Evolutionary conservation across 176 grass and related monocot species (phyloP).

Genomic region (Musa itinerans): DNA sequence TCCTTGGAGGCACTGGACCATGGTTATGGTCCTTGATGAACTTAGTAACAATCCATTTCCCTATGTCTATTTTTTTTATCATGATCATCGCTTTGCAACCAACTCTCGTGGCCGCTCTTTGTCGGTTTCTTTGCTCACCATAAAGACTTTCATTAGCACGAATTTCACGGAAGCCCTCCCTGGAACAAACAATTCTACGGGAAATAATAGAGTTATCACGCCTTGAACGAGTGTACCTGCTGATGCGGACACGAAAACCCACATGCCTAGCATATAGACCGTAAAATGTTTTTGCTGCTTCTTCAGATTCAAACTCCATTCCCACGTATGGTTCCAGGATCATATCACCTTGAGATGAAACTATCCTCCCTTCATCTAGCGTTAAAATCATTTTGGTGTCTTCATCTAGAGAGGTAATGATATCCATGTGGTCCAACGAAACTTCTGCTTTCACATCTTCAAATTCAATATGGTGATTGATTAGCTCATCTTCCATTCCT

Average conservation of each 20-base stretch:
- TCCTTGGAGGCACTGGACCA: conserved; percentile 47
- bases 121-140: conserved; percentile 32
- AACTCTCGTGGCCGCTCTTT: conserved; percentile 43
- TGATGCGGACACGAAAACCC: conserved; percentile 50
- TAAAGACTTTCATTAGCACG: conserved; percentile 32
- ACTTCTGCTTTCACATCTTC: conserved; percentile 29
- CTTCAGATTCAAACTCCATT: conserved; percentile 62
- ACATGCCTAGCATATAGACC: conserved; percentile 34
- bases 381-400: background rate
- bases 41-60: conserved; percentile 51
- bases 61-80: conserved; percentile 40
- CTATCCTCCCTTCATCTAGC: conserved; percentile 22
- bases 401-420: conserved; percentile 15
- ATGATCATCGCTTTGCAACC: conserved; percentile 73
- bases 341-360: conserved; percentile 35
- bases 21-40: conserved; percentile 60
- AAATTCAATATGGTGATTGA: background rate
- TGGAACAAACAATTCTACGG: conserved; percentile 59
- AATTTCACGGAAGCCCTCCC: conserved; percentile 56
- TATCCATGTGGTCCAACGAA: conserved; percentile 8
- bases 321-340: conserved; percentile 50
- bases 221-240: conserved; percentile 53
- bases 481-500: conserved; percentile 10
- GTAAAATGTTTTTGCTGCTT: conserved; percentile 56
- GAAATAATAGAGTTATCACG: conserved; percentile 65